Evolutionary conservation across 306 rosid genomes (phyloP).

Genomic region (Carpinus fangiana): DNA sequence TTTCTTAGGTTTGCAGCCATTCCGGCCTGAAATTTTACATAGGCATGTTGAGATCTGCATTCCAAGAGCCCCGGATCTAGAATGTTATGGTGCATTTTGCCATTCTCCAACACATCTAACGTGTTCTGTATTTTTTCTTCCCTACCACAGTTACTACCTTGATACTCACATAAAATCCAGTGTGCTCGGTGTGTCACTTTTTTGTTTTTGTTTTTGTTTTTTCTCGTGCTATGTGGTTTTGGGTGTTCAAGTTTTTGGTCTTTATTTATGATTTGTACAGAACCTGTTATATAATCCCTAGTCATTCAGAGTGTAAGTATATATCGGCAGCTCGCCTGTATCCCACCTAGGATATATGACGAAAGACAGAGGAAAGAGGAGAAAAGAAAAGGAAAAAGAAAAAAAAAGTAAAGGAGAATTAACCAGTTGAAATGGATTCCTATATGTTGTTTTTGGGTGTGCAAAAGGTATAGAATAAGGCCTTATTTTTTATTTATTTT

Average conservation of each 20-base stretch:
- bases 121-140: slow-evolving; percentile 42
- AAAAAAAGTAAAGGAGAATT: slow-evolving; percentile 37
- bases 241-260: slow-evolving; percentile 73
- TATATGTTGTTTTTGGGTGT: slow-evolving; percentile 62
- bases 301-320: slow-evolving; percentile 76
- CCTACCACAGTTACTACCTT: slow-evolving; percentile 27
- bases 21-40: slow-evolving; percentile 76
- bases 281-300: slow-evolving; percentile 52
- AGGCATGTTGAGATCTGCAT: slow-evolving; percentile 61
- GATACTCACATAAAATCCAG: slow-evolving; percentile 41
- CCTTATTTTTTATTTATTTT: slow-evolving; percentile 27
- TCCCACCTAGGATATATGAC: slow-evolving; percentile 53
- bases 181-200: slow-evolving; percentile 76
- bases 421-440: slow-evolving; percentile 58
- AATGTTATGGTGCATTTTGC: slow-evolving; percentile 73
- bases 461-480: slow-evolving; percentile 74
- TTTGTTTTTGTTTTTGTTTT: slow-evolving; percentile 43
- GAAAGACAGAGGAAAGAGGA: slow-evolving; percentile 45
- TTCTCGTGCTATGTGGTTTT: slow-evolving; percentile 44
- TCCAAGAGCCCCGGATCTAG: slow-evolving; percentile 43
- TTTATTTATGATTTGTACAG: slow-evolving; percentile 75
- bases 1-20: slow-evolving; percentile 58
- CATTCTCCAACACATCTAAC: slow-evolving; percentile 55
- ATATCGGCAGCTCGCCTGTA: slow-evolving; percentile 73
- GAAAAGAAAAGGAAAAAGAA: slow-evolving; percentile 1